phyloP scores from a whole-genome alignment of 192 early-diverging fungal genomes.

The Oehlia diaphana region DNA sequence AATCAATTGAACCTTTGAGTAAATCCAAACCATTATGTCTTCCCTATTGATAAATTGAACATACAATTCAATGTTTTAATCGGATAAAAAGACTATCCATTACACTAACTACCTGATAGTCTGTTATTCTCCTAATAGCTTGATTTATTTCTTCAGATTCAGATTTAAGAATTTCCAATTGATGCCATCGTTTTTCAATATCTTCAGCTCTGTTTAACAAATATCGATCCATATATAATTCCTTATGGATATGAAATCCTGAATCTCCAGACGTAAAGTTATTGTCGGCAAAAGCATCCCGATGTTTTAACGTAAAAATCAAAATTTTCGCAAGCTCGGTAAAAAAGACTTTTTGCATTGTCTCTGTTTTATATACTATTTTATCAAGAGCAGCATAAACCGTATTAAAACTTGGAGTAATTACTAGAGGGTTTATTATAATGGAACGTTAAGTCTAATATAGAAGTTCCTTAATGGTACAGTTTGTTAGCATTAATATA shows the following conservation, averaged over 20 bases:
- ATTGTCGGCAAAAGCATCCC: neutral
- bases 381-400: constrained; percentile 7
- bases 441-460: neutral
- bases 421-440: constrained; percentile 10
- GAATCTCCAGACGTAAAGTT: neutral
- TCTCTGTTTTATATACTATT: neutral
- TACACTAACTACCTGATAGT: constrained; percentile 8
- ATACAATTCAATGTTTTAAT: neutral
- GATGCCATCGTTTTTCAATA: neutral
- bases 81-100: neutral
- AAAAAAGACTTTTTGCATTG: constrained; percentile 1
- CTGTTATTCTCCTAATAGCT: neutral
- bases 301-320: constrained; percentile 7
- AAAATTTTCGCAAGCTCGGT: neutral
- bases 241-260: neutral
- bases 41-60: constrained; percentile 9
- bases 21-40: neutral
- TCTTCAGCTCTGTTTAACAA: neutral
- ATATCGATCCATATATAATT: constrained; percentile 24
- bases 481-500: neutral
- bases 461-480: neutral
- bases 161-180: neutral
- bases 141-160: constrained; percentile 1
- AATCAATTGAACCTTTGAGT: constrained; percentile 20
- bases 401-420: neutral